A percentile compares a stretch with the other conserved stretches of the same genome.
Conservation (phyloP, 371 early-diverging fungal genomes). For the Saksenaea oblongispora region DNA sequence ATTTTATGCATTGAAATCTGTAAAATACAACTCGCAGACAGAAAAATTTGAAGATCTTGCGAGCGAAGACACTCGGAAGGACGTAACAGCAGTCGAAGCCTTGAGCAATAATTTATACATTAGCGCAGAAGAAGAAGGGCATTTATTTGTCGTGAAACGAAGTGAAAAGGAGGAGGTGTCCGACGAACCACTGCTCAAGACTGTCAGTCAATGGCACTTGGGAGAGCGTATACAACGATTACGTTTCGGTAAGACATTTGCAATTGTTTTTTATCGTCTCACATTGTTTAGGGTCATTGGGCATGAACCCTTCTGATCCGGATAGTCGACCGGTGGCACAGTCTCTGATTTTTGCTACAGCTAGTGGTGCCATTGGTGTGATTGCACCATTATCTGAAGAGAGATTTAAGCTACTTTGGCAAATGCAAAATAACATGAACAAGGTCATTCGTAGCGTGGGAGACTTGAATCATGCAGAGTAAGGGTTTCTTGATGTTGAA, state of each 20-base stretch:
- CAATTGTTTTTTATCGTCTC: background rate
- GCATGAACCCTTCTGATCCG: conserved; percentile 66
- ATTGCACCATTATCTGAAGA: conserved; percentile 69
- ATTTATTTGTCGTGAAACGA: conserved; percentile 65
- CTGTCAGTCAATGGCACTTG: conserved; percentile 76
- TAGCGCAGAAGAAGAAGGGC: conserved; percentile 63
- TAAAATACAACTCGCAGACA: conserved; percentile 52
- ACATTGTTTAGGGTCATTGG: conserved; percentile 62
- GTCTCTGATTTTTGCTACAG: conserved; percentile 73
- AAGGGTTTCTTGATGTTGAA: conserved; percentile 25
- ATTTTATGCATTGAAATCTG: conserved; percentile 34
- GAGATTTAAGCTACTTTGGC: conserved; percentile 62
- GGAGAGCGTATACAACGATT: conserved; percentile 86
- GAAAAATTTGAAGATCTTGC: conserved; percentile 66
- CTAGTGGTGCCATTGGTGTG: conserved; percentile 82
- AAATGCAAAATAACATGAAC: conserved; percentile 75
- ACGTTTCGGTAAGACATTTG: conserved; percentile 59
- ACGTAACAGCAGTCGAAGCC: conserved; percentile 67
- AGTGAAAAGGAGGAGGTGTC: conserved; percentile 32
- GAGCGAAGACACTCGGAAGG: conserved; percentile 62
- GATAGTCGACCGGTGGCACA: conserved; percentile 56
- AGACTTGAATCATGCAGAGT: conserved; percentile 65
- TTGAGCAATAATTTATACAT: conserved; percentile 63
- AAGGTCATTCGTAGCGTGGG: conserved; percentile 66
- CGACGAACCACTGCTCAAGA: conserved; percentile 61